Percentiles rank a stretch among this genome's conserved stretches.
Conservation (phyloP, 2,329 filamentous ascomycete species). For the Zasmidium citrigriseum region DNA sequence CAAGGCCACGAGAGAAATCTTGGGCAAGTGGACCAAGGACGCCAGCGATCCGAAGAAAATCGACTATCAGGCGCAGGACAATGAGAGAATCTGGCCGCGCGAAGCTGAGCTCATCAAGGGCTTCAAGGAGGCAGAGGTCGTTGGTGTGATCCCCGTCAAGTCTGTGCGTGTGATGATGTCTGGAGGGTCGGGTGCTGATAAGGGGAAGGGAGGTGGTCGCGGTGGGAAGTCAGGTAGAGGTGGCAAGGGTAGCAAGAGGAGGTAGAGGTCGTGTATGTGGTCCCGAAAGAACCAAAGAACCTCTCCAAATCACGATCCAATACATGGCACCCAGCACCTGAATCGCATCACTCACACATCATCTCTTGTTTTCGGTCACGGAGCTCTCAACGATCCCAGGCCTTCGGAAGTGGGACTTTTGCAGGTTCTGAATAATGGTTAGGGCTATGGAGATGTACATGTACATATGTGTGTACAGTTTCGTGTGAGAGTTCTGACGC, state of each 20-base stretch:
- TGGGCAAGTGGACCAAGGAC: slow-evolving; percentile 76
- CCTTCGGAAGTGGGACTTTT: too few relatives aligned
- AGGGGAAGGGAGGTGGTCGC: slow-evolving; percentile 41
- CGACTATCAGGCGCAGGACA: slow-evolving; percentile 51
- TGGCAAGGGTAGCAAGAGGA: slow-evolving; percentile 31
- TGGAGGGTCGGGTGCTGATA: slow-evolving; percentile 47
- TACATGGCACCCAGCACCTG: too few relatives aligned
- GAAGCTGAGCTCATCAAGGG: slow-evolving; percentile 83
- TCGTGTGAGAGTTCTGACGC: too few relatives aligned
- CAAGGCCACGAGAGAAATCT: slow-evolving; percentile 86
- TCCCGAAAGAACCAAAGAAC: not conserved
- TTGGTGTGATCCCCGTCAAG: slow-evolving; percentile 77
- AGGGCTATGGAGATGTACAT: too few relatives aligned
- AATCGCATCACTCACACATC: too few relatives aligned
- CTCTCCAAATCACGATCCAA: too few relatives aligned
- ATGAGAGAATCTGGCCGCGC: slow-evolving; percentile 77
- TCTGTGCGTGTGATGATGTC: slow-evolving; percentile 79
- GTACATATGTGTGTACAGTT: too few relatives aligned
- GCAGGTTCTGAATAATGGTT: too few relatives aligned
- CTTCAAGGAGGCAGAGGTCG: slow-evolving; percentile 78
- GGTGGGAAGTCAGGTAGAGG: slow-evolving; percentile 33
- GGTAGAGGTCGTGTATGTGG: slow-evolving; percentile 8
- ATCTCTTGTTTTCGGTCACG: too few relatives aligned
- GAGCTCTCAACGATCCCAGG: too few relatives aligned
- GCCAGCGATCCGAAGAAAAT: slow-evolving; percentile 51